A percentile compares a stretch with the other conserved stretches of the same genome.
Conservation (phyloP, 2,329 filamentous ascomycete species). For the Pseudogymnoascus sp. region DNA sequence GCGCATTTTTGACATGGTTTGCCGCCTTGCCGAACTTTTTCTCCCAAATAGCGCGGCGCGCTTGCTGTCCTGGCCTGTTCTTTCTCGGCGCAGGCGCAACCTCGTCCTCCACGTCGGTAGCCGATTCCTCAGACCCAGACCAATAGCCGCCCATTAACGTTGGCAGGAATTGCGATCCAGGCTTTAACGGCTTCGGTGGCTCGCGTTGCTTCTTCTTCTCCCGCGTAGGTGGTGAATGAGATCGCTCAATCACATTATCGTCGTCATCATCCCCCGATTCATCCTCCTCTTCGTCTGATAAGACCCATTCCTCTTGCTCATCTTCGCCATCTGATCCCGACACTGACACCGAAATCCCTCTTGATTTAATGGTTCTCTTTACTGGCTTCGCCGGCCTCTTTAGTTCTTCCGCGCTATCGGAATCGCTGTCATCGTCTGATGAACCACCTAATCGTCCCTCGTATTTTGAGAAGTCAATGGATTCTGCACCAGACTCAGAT, state of each 20-base stretch:
- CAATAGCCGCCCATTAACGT: slow-evolving; percentile 73
- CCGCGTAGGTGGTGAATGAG: slow-evolving; percentile 11
- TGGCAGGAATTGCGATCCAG: slow-evolving; percentile 57
- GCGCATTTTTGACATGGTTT: slow-evolving; percentile 26
- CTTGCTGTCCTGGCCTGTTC: slow-evolving; percentile 68
- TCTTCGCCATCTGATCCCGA: slow-evolving; percentile 11
- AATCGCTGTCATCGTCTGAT: slow-evolving; percentile 24
- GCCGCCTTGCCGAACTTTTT: slow-evolving; percentile 69
- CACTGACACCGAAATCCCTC: slow-evolving; percentile 5
- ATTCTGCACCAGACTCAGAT: slow-evolving; percentile 15
- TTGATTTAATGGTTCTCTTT: slow-evolving; percentile 10
- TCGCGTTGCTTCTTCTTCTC: slow-evolving; percentile 18
- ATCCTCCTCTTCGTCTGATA: neutral
- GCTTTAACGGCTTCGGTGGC: slow-evolving; percentile 12
- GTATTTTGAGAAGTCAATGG: slow-evolving; percentile 20
- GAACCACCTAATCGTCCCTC: slow-evolving; percentile 25
- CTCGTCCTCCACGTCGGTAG: slow-evolving; percentile 56
- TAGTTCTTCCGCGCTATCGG: slow-evolving; percentile 21
- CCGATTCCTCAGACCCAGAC: slow-evolving; percentile 60
- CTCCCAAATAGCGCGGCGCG: slow-evolving; percentile 71
- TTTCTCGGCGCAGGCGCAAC: slow-evolving; percentile 51
- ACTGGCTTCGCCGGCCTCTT: slow-evolving; percentile 12
- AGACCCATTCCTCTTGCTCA: slow-evolving; percentile 8
- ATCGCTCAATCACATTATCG: slow-evolving; percentile 8
- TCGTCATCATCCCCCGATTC: slow-evolving; percentile 16